Percentiles rank a stretch among this genome's conserved stretches.
Evolutionary conservation across 169 alveolate species (phyloP).

Genomic region (Plasmodium ovale): DNA sequence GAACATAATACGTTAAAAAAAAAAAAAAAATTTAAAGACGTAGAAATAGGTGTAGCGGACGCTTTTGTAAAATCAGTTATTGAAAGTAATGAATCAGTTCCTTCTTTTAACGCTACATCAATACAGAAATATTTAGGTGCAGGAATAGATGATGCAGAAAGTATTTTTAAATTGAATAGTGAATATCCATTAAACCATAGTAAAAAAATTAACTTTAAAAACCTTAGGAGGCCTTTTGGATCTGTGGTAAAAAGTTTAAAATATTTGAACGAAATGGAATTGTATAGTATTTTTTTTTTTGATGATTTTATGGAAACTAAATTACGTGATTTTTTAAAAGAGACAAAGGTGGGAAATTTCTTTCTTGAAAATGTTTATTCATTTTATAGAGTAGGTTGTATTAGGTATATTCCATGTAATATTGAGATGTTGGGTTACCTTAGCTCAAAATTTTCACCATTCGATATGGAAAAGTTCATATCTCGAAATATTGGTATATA

Average conservation of each 20-base stretch:
- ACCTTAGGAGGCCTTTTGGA: constrained; percentile 27
- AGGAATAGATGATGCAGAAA: not conserved
- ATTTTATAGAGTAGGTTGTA: not conserved
- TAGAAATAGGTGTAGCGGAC: not conserved
- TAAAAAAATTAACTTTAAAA: constrained; percentile 14
- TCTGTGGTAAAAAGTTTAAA: not conserved
- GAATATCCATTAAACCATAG: constrained; percentile 26
- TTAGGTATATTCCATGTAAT: not conserved
- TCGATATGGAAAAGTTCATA: not conserved
- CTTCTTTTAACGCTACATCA: not conserved
- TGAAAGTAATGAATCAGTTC: not conserved
- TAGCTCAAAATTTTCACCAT: not conserved
- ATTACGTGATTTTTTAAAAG: constrained; percentile 10
- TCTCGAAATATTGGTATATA: not conserved
- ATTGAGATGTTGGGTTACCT: constrained; percentile 2
- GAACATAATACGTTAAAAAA: too few relatives aligned
- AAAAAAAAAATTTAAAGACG: too few relatives aligned
- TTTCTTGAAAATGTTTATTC: not conserved
- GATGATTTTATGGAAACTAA: not conserved
- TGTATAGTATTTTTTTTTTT: constrained; percentile 5
- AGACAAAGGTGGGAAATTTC: constrained; percentile 6
- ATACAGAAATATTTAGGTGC: not conserved
- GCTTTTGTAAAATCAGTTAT: constrained; percentile 3
- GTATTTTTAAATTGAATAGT: not conserved
- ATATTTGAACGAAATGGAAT: not conserved